phyloP scores from a whole-genome alignment of 345 rosid species.

The Moricandia arvensis region DNA sequence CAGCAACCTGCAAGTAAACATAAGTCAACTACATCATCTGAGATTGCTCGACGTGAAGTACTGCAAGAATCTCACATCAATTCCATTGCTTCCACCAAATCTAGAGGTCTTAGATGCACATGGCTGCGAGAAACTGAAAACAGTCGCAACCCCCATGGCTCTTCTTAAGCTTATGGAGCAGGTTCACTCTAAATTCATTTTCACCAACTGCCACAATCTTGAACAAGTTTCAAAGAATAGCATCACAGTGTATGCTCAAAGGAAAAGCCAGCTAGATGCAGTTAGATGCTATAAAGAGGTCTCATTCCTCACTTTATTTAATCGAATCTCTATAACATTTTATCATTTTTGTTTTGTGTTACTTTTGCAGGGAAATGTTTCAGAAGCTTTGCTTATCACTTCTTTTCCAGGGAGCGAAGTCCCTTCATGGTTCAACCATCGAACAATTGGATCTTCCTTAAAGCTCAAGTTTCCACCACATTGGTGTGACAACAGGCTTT shows the following conservation, averaged over 20 bases:
- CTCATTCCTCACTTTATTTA: neutral
- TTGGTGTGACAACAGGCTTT: neutral
- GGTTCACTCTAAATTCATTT: neutral
- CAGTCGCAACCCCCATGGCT: neutral
- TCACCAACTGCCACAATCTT: neutral
- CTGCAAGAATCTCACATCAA: conserved; percentile 22
- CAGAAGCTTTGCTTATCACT: neutral
- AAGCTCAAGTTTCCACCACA: neutral
- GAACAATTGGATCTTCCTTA: neutral
- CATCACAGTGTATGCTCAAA: neutral
- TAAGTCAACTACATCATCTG: neutral
- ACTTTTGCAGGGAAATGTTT: neutral
- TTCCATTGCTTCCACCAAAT: conserved; percentile 16
- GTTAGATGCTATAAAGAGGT: neutral
- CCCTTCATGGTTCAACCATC: neutral
- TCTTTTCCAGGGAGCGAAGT: neutral
- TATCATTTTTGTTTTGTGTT: neutral
- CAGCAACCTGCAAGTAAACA: neutral
- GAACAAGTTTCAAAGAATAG: neutral
- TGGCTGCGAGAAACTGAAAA: conserved; percentile 14
- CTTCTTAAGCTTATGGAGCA: neutral
- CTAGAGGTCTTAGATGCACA: conserved; percentile 28
- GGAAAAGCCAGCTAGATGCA: neutral
- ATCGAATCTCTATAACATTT: neutral
- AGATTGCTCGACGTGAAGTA: conserved; percentile 8